Evolutionary conservation across 139 green algal genomes (phyloP).

Genomic region (Picochlorum sp.): DNA sequence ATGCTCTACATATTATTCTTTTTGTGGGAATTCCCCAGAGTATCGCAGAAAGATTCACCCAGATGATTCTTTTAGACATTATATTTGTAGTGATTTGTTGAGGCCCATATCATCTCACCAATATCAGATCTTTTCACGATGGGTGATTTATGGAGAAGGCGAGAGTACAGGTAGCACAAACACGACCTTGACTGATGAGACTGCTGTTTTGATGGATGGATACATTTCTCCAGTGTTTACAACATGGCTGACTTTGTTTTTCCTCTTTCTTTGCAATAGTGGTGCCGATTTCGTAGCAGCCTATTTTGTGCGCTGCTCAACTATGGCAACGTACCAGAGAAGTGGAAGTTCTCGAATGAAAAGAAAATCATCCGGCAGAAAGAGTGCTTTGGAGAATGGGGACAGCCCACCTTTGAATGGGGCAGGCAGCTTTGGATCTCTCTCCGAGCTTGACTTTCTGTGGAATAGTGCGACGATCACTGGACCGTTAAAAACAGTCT

Average conservation of each 20-base stretch:
- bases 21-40: slow-evolving; percentile 56
- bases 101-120: slow-evolving; percentile 46
- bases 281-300: slow-evolving; percentile 12
- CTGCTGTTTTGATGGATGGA: neutral
- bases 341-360: no score
- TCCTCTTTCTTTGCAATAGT: slow-evolving; percentile 51
- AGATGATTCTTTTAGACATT: slow-evolving; percentile 3
- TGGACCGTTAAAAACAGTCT: no score
- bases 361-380: no score
- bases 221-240: slow-evolving; percentile 66
- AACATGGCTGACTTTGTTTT: slow-evolving; percentile 74
- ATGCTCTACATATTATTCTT: slow-evolving; percentile 65
- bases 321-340: no score
- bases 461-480: no score
- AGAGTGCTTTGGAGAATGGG: neutral
- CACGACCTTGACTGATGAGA: no score
- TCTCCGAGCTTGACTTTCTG: neutral
- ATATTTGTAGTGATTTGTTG: slow-evolving; percentile 64
- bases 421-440: slow-evolving; percentile 1
- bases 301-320: neutral
- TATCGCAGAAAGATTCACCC: neutral
- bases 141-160: slow-evolving; percentile 61
- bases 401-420: neutral
- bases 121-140: slow-evolving; percentile 58
- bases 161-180: neutral